Evolutionary conservation across 2,329 filamentous ascomycete genomes (phyloP).

Genomic region (Penicillium concentricum): DNA sequence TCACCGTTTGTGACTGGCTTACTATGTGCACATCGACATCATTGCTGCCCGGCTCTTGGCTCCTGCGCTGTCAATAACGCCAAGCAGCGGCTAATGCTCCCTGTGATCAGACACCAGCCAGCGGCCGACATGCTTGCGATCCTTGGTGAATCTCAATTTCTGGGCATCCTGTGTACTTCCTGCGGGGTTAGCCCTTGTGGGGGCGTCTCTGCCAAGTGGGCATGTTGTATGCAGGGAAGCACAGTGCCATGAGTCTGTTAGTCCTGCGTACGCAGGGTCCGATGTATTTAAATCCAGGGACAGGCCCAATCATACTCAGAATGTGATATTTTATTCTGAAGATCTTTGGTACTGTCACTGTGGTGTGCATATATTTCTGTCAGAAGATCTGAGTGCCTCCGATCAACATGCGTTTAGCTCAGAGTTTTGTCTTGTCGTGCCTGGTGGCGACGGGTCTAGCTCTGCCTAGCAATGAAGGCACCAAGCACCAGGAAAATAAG

Average conservation of each 20-base stretch:
- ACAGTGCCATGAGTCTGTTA: background rate
- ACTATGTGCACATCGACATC: background rate
- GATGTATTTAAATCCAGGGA: slow-evolving; percentile 10
- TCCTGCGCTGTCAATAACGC: slow-evolving; percentile 6
- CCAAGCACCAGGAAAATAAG: slow-evolving; percentile 1
- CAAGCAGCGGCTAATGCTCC: slow-evolving; percentile 10
- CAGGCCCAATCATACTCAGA: background rate
- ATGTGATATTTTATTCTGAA: background rate
- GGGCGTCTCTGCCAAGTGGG: slow-evolving; percentile 7
- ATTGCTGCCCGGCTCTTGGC: slow-evolving; percentile 1
- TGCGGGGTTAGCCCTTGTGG: slow-evolving; percentile 18
- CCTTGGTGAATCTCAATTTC: slow-evolving; percentile 3
- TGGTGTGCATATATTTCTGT: background rate
- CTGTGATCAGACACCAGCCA: slow-evolving; percentile 5
- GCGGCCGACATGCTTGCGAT: background rate
- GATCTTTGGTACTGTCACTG: background rate
- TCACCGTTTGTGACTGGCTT: background rate
- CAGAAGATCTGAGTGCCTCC: background rate
- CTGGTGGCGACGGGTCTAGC: slow-evolving; percentile 14
- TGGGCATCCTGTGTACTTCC: slow-evolving; percentile 6
- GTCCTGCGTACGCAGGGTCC: background rate
- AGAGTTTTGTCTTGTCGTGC: slow-evolving; percentile 10
- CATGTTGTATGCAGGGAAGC: slow-evolving; percentile 4
- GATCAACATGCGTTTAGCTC: slow-evolving; percentile 15
- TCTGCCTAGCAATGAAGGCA: slow-evolving; percentile 1